Conservation (phyloP, 257 asterid genomes). For the Solanum bulbocastanum region DNA sequence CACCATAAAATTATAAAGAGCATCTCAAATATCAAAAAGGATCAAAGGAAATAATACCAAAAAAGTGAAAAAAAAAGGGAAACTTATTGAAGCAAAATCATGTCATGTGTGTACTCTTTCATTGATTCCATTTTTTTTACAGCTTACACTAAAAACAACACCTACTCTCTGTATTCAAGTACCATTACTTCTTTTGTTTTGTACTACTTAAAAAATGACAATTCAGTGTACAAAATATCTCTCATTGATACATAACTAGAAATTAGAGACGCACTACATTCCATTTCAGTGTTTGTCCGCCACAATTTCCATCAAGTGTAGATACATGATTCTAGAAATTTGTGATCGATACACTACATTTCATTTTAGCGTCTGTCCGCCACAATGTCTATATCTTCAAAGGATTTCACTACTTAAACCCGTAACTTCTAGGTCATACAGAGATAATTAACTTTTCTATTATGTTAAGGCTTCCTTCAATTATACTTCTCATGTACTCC, state of each 20-base stretch:
- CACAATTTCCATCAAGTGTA: background rate
- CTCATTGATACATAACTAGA: rapidly evolving
- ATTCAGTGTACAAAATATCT: background rate
- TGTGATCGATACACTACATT: background rate
- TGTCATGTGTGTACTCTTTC: background rate
- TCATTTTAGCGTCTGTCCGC: no score
- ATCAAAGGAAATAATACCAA: background rate
- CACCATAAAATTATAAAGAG: background rate
- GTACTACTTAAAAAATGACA: background rate
- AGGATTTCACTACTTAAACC: background rate
- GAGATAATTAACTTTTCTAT: background rate
- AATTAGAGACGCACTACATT: background rate
- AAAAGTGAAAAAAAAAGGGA: background rate
- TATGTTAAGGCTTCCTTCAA: background rate
- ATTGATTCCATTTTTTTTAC: background rate
- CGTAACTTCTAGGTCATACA: background rate
- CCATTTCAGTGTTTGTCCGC: background rate
- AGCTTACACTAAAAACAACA: background rate
- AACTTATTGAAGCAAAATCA: background rate
- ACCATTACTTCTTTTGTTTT: background rate
- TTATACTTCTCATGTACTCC: background rate
- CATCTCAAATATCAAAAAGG: background rate
- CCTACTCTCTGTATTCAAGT: background rate
- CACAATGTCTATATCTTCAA: no score
- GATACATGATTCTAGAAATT: no score